Base-by-base conservation (phyloP, 768 basidiomycete genomes). In the Calvatia gigantea region DNA sequence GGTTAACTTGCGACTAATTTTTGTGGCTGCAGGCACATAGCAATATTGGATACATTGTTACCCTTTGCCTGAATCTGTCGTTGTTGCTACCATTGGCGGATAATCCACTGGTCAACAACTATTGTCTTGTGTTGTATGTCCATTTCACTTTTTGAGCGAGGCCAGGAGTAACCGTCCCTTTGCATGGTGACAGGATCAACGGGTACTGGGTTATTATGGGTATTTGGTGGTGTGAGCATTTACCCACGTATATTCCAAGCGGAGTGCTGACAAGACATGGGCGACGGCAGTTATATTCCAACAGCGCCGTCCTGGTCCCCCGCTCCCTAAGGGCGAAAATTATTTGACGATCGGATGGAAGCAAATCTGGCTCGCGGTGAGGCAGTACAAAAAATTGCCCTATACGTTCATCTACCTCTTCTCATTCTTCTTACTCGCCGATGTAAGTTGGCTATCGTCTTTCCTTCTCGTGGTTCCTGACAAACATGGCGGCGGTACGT, bases 291-390 rank as follows among this genome's bases (percentile, higher is more conserved):
- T 94, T 61, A 80, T 93, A 47, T 92, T 83, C 67, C 92, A 94
- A 66, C 81, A 89, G 63, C 88, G 85, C n/a, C 83, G 92, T 7
- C 86, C 88, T 2, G 92, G 92, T 0, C 89, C 91, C 50, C 71
- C 83, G 11, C 72, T 94, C 19, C 92, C 92, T 0, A 85, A 85
- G 60, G 85, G 85, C 46, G 84, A 91, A 60, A 79, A 69, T 56
- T 94, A 93, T 62, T 58, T 92, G 25, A 90, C 89, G 0, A 81
- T 94, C 42, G 92, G 92, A 39, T 93, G 88, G 87, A 91, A 89
- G 64, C 90, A 92, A 86, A 89, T 94, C 48, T 93, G 89, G 85
- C 72, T 77, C 12, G 88, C 89, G 0, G 64, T 79, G 57, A 86
- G 84, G 63, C 84, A 92, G 58, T 91, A 87, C 69, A 87, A 83